A percentile compares a stretch with the other conserved stretches of the same genome.
These are phyloP conservation scores for Boletus subparvulus DNA, from an alignment of 768 basidiomycete genomes.

Conservation along the genomic window DNA sequence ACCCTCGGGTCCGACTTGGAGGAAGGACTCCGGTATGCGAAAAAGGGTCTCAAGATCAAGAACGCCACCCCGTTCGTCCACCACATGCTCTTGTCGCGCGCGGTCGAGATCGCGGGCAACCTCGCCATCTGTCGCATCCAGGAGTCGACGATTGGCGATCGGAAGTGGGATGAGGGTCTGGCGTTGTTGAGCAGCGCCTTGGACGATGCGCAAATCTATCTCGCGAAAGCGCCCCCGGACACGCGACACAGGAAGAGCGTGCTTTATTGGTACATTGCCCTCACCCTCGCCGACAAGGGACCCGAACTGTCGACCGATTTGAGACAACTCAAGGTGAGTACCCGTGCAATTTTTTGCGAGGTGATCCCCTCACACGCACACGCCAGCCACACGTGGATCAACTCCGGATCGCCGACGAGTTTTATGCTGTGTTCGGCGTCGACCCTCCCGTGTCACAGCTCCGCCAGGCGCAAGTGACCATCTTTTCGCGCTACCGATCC, in stretches of 20 bases:
- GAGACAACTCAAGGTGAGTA: constrained; percentile 47
- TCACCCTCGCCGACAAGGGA: constrained; percentile 52
- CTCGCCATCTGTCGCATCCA: constrained; percentile 52
- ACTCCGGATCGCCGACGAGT: constrained; percentile 53
- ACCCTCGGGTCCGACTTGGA: constrained; percentile 48
- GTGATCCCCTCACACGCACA: background rate
- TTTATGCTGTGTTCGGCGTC: constrained; percentile 45
- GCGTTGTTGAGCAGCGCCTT: constrained; percentile 59
- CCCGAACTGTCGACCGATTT: constrained; percentile 49
- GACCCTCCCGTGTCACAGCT: constrained; percentile 51
- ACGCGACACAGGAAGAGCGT: constrained; percentile 59
- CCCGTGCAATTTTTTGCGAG: background rate
- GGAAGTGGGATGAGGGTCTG: constrained; percentile 57
- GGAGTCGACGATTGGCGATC: constrained; percentile 40
- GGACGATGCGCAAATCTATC: constrained; percentile 58
- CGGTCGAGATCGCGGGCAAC: constrained; percentile 58
- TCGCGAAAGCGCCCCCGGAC: constrained; percentile 59
- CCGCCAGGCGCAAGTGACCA: constrained; percentile 50
- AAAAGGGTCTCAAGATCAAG: constrained; percentile 64
- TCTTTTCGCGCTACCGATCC: constrained; percentile 45
- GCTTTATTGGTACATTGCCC: constrained; percentile 56
- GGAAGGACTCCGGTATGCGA: constrained; percentile 58
- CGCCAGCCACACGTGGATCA: constrained; percentile 39
- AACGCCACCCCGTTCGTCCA: constrained; percentile 54
- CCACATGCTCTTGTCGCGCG: constrained; percentile 58